Conservation (phyloP, 176 grass and related monocot genomes). For the Eleusine indica region DNA sequence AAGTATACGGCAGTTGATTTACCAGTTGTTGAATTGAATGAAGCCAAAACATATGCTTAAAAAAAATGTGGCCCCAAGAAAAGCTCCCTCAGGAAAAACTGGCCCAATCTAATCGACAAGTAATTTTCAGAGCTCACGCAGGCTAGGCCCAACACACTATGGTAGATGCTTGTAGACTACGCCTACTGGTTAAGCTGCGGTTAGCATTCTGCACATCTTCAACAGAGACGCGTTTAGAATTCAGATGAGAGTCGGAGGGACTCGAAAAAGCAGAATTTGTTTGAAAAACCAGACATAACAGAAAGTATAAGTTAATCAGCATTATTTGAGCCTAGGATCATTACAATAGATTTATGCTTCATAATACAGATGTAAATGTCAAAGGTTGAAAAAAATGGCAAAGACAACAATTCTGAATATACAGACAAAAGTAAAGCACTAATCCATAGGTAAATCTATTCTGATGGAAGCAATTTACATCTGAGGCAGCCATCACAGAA, state of each 20-base stretch:
- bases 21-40: too few species aligned
- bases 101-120: not conserved
- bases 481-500: slow-evolving; percentile 46
- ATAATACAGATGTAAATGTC: slow-evolving; percentile 51
- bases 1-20: too few species aligned
- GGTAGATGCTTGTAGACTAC: too few species aligned
- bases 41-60: not conserved
- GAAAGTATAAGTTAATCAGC: slow-evolving; percentile 21
- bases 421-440: slow-evolving; percentile 56
- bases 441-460: slow-evolving; percentile 49
- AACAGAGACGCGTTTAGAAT: not conserved
- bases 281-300: not conserved
- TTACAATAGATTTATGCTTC: slow-evolving; percentile 41
- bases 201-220: not conserved
- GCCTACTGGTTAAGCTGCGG: too few species aligned
- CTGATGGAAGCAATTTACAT: slow-evolving; percentile 59
- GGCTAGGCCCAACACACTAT: too few species aligned
- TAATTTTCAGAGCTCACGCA: not conserved
- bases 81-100: not conserved
- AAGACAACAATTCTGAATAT: slow-evolving; percentile 46
- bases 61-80: not conserved
- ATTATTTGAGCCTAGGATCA: slow-evolving; percentile 16
- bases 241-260: not conserved
- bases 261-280: not conserved
- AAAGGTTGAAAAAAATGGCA: slow-evolving; percentile 42